phyloP scores from a whole-genome alignment of 495 filamentous ascomycete species.

The Massariosphaeria phaeospora region DNA sequence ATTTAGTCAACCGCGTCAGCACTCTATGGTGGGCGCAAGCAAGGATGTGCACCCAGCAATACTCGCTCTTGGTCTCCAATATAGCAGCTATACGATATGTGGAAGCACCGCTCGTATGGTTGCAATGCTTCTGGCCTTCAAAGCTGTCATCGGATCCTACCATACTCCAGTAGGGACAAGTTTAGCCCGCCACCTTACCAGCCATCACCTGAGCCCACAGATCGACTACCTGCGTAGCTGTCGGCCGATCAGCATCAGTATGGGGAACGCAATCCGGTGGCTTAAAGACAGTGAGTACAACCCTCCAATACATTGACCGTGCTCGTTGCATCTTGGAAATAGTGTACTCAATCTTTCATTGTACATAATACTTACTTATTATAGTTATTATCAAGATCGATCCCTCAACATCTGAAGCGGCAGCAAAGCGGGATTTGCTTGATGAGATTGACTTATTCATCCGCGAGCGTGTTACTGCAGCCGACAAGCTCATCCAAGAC shows the following conservation, averaged over 20 bases:
- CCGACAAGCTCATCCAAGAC: constrained; percentile 75
- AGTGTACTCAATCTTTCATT: no score
- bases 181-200: constrained; percentile 81
- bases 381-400: constrained; percentile 74
- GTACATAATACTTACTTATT: not conserved
- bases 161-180: constrained; percentile 78
- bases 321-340: not conserved
- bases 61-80: constrained; percentile 78
- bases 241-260: constrained; percentile 84
- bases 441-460: constrained; percentile 86
- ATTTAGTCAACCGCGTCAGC: constrained; percentile 66
- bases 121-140: constrained; percentile 82
- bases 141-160: constrained; percentile 86
- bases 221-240: constrained; percentile 91
- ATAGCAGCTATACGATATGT: constrained; percentile 81
- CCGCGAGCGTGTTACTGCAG: constrained; percentile 78
- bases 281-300: constrained; percentile 60
- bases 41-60: constrained; percentile 91
- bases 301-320: not conserved
- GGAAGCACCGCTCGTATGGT: constrained; percentile 87
- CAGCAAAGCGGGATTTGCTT: constrained; percentile 70
- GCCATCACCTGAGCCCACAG: constrained; percentile 86
- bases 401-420: constrained; percentile 68
- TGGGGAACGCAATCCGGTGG: constrained; percentile 93
- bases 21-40: constrained; percentile 65